Evolutionary conservation across 108 stramenopile species (phyloP).

Genomic region (Hondaea fermentalgiana): DNA sequence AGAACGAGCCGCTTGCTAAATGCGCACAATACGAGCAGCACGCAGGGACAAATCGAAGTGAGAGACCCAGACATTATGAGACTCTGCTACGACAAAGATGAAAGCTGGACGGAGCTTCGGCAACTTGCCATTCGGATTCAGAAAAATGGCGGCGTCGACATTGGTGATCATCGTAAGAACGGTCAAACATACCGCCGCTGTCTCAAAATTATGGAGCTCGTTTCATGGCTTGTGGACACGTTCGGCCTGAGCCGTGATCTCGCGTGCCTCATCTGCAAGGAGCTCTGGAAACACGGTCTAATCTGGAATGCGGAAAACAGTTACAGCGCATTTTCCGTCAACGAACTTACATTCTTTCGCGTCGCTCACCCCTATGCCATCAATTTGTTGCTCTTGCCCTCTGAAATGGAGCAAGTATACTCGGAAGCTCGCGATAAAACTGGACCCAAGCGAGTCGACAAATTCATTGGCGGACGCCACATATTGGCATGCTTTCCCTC

Average conservation of each 20-base stretch:
- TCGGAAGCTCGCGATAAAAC: background rate
- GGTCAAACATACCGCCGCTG: background rate
- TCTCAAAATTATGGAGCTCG: background rate
- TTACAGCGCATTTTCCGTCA: background rate
- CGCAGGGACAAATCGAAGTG: background rate
- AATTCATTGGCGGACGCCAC: background rate
- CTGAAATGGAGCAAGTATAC: background rate
- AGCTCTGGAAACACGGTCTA: background rate
- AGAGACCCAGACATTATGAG: background rate
- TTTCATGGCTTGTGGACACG: background rate
- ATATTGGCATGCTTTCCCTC: background rate
- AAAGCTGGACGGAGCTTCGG: background rate
- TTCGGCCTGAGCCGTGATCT: background rate
- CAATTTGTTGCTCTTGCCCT: background rate
- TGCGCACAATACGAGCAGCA: background rate
- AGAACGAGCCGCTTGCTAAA: background rate
- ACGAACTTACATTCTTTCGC: background rate
- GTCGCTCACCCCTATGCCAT: constrained; percentile 7
- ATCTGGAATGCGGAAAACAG: background rate
- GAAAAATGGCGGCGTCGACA: background rate
- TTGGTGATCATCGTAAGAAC: background rate
- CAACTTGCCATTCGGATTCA: constrained; percentile 4
- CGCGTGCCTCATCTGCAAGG: background rate
- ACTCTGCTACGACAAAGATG: background rate
- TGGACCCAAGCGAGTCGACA: background rate